Evolutionary conservation across 345 rosid genomes (phyloP), one percentile per base, ranked within the genome.

Genomic region (Euphorbia lathyris): DNA sequence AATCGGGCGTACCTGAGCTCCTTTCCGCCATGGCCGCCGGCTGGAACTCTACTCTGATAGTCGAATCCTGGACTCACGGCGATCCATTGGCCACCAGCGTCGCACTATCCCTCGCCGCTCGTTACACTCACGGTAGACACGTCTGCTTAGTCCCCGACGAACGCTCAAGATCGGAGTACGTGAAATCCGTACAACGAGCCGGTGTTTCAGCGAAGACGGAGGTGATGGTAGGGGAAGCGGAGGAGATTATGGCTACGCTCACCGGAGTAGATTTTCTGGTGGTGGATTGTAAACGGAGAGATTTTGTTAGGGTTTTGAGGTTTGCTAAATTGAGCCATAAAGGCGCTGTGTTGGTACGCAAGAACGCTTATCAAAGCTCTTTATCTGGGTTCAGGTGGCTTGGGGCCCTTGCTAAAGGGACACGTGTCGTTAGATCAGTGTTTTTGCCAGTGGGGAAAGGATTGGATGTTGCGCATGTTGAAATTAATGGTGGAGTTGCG

Each of bases 21-120:
- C 79, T 91, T 27, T 85, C 98, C 0, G 96, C 98, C 51, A 89
- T 85, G 77, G 98, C 97, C 0, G 97, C 97, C 9, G 98, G 98
- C 22, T 91, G 96, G 96, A 88, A 86, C 84, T 74, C 96, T 0
- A 88, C 78, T 60, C 74, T 91, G 45, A 87, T 91, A 16, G 84
- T 91, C 3, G 98, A 93, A 63, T 81, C 94, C 0, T 89, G 98
- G 97, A 74, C 87, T 6, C 65, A 77, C 47, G 92, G 93, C 48
- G 83, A 85, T 20, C 86, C 90, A 0, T 65, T 83, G 38, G 73
- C 92, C 27, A 86, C 90, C 22, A 93, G 98, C 84, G 72, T 88
- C 7, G 98, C 97, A 12, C 82, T 93, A 0, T 87, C 92, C 0
- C 80, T 87, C 6, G 94, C 98, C 0, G 88, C 94, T 13, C 76